These are phyloP conservation scores for Aspergillus leporis DNA, from an alignment of 495 filamentous ascomycete species.

Conservation along the genomic window DNA sequence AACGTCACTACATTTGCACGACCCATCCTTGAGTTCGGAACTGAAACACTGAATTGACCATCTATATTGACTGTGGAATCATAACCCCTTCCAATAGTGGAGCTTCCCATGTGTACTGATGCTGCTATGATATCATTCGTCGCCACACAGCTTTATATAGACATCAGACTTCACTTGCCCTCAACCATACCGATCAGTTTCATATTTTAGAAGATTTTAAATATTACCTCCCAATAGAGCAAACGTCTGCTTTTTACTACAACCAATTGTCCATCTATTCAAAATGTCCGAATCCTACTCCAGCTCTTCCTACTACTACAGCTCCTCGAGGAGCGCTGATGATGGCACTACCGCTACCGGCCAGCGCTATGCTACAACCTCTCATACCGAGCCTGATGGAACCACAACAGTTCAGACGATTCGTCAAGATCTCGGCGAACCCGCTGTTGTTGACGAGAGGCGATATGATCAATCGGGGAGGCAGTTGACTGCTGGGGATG, in stretches of 20 bases:
- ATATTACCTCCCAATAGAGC: too few relatives aligned
- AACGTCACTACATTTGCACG: too few relatives aligned
- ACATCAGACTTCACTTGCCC: background rate
- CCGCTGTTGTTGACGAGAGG: constrained; percentile 13
- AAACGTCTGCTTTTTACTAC: background rate
- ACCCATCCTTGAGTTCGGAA: too few relatives aligned
- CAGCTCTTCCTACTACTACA: constrained; percentile 20
- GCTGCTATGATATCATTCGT: background rate
- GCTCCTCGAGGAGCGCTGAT: constrained; percentile 10
- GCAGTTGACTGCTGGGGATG: constrained; percentile 3
- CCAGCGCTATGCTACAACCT: constrained; percentile 17
- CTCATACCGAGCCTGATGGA: constrained; percentile 19
- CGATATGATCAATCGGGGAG: constrained; percentile 15
- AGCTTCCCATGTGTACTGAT: background rate
- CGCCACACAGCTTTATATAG: background rate
- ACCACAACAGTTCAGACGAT: constrained; percentile 13
- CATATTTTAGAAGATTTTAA: too few relatives aligned
- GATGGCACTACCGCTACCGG: constrained; percentile 13
- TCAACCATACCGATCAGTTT: background rate
- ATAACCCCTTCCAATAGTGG: background rate
- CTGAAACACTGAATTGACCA: background rate
- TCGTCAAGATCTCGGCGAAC: constrained; percentile 19
- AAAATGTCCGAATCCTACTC: constrained; percentile 6
- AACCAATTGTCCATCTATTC: background rate
- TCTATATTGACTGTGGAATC: background rate